Conservation (phyloP, 129 eudicot genomes). For the Solidago caesia region DNA sequence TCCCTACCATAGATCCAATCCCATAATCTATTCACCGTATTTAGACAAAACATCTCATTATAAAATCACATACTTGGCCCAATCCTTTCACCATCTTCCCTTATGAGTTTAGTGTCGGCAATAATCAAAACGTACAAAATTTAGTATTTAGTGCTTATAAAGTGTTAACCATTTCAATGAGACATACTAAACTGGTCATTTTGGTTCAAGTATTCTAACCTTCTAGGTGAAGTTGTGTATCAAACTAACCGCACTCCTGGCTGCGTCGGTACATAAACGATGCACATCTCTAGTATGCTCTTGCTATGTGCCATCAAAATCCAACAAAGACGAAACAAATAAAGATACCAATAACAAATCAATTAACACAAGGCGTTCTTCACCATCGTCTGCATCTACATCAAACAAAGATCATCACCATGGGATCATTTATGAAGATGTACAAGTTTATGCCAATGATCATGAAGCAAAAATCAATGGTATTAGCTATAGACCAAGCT, state of each 20-base stretch:
- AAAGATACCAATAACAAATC: no score
- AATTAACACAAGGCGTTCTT: neutral
- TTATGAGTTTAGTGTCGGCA: neutral
- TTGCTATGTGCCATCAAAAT: slow-evolving; percentile 51
- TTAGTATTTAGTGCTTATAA: neutral
- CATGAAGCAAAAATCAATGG: neutral
- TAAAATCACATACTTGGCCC: neutral
- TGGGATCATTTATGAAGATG: neutral
- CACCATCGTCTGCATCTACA: neutral
- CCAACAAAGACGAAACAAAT: neutral
- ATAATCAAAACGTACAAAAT: no score
- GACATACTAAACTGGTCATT: neutral
- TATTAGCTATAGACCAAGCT: neutral
- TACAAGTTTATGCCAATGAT: neutral
- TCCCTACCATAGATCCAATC: neutral
- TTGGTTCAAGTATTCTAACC: neutral
- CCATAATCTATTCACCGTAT: slow-evolving; percentile 8
- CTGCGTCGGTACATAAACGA: slow-evolving; percentile 38
- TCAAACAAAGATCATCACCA: slow-evolving; percentile 8
- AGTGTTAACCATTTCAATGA: neutral
- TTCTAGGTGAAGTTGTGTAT: no score
- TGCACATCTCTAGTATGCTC: slow-evolving; percentile 54
- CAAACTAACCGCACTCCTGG: slow-evolving; percentile 32
- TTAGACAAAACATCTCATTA: slow-evolving; percentile 5
- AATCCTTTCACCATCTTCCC: neutral